phyloP scores from a whole-genome alignment of 768 basidiomycete genomes.

The Leccinum incarnatum region DNA sequence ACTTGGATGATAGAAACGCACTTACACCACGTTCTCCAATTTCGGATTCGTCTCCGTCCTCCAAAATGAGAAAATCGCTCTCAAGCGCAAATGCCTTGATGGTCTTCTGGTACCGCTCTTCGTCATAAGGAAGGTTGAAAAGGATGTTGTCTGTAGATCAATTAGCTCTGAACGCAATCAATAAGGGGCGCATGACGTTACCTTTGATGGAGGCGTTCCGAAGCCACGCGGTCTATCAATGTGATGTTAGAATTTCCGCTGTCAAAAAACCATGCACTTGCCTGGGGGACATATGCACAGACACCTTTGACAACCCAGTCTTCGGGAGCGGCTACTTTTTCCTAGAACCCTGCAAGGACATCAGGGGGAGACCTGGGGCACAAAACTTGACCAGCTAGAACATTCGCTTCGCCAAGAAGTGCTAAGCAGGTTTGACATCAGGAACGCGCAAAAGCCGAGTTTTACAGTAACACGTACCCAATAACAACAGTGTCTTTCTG shows the following conservation, averaged over 20 bases:
- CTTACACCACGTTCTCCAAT: slow-evolving; percentile 82
- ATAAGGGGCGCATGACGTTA: neutral
- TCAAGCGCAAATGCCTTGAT: slow-evolving; percentile 74
- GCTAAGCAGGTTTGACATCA: slow-evolving; percentile 37
- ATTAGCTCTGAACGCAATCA: slow-evolving; percentile 38
- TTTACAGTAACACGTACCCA: slow-evolving; percentile 38
- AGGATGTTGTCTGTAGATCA: slow-evolving; percentile 59
- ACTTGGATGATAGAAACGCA: neutral
- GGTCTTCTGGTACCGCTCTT: slow-evolving; percentile 72
- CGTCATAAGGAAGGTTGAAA: slow-evolving; percentile 73
- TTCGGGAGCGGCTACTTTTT: slow-evolving; percentile 41
- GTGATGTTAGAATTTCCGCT: slow-evolving; percentile 4
- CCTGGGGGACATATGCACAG: slow-evolving; percentile 87
- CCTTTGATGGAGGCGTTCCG: slow-evolving; percentile 58
- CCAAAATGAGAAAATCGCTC: slow-evolving; percentile 75
- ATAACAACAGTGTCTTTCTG: slow-evolving; percentile 83
- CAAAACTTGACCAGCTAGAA: slow-evolving; percentile 74
- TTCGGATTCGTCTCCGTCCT: slow-evolving; percentile 86
- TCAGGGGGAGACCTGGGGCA: slow-evolving; percentile 87
- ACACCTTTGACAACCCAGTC: slow-evolving; percentile 77
- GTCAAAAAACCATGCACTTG: slow-evolving; percentile 20
- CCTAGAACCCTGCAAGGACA: slow-evolving; percentile 59
- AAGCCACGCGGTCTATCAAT: slow-evolving; percentile 57
- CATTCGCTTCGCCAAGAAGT: slow-evolving; percentile 57
- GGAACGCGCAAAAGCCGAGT: neutral